Percentiles rank a stretch among this genome's conserved stretches.
These are phyloP conservation scores for Pseudogymnoascus sp. DNA, from an alignment of 2,329 filamentous ascomycete species.

Conservation along the genomic window DNA sequence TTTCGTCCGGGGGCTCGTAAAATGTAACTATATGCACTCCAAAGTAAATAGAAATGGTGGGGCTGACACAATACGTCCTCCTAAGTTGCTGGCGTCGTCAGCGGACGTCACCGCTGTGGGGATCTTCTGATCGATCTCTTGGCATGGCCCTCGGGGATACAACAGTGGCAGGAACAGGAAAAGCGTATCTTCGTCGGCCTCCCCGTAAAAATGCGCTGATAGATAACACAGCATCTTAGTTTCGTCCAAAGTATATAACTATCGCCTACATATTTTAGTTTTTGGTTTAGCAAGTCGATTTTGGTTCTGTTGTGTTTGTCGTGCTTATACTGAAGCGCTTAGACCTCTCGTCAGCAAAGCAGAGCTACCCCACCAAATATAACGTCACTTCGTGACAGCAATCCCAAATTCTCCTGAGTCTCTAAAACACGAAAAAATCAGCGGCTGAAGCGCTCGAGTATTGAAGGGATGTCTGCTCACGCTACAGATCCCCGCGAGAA, in stretches of 20 bases:
- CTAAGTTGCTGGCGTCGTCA: background rate
- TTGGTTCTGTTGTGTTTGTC: background rate
- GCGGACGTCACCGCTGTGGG: slow-evolving; percentile 7
- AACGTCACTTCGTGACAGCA: background rate
- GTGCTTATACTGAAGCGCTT: background rate
- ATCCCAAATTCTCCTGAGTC: background rate
- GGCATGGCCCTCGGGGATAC: background rate
- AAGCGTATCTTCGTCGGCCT: background rate
- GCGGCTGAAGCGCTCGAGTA: background rate
- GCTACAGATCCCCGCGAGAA: background rate
- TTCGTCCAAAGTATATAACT: background rate
- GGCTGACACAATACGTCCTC: background rate
- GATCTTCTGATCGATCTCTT: slow-evolving; percentile 10
- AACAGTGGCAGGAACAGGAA: background rate
- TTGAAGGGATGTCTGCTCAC: background rate
- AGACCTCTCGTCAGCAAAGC: background rate
- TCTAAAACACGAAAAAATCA: background rate
- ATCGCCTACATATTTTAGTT: background rate
- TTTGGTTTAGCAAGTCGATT: background rate
- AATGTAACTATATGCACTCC: background rate
- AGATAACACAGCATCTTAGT: background rate
- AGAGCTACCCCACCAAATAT: slow-evolving; percentile 5
- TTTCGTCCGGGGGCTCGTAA: background rate
- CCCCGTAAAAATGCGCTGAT: background rate
- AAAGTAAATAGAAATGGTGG: slow-evolving; percentile 1